Conservation (phyloP, 1,139 yeast genomes). For the Yamadazyma diospyri region DNA sequence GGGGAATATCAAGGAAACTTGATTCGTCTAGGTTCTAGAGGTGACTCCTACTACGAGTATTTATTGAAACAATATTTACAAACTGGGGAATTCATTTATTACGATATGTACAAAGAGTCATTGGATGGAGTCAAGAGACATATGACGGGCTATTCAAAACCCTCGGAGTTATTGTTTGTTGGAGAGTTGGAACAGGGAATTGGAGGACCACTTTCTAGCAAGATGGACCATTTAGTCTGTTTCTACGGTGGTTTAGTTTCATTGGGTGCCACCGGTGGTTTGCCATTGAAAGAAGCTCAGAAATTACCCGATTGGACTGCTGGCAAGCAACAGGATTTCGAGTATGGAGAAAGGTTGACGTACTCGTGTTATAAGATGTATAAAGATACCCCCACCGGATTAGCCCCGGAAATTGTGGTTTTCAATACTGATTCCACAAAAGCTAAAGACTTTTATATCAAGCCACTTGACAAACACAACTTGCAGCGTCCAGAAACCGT, state of each 20-base stretch:
- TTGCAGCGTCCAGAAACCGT: constrained; percentile 94
- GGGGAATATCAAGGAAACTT: constrained; percentile 64
- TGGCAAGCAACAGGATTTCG: constrained; percentile 50
- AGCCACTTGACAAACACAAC: constrained; percentile 73
- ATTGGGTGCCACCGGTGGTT: constrained; percentile 80
- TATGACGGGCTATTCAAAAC: constrained; percentile 57
- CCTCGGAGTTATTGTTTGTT: constrained; percentile 61
- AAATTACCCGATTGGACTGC: constrained; percentile 33
- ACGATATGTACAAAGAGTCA: constrained; percentile 73
- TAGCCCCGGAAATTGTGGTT: constrained; percentile 85
- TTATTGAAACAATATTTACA: constrained; percentile 82
- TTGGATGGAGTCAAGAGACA: constrained; percentile 68
- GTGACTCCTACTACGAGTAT: constrained; percentile 92
- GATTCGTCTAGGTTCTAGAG: constrained; percentile 84
- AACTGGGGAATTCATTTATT: constrained; percentile 65
- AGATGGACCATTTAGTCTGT: constrained; percentile 94
- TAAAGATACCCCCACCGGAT: constrained; percentile 61
- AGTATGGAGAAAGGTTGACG: constrained; percentile 72
- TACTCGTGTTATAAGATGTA: constrained; percentile 84
- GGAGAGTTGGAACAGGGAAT: constrained; percentile 80
- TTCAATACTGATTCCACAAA: constrained; percentile 49
- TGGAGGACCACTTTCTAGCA: constrained; percentile 55
- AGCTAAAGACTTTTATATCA: constrained; percentile 58
- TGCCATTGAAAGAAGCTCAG: constrained; percentile 42
- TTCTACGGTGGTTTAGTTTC: constrained; percentile 90